Evolutionary conservation across 108 stramenopile species (phyloP).

Genomic region (Stephanodiscus triporus): DNA sequence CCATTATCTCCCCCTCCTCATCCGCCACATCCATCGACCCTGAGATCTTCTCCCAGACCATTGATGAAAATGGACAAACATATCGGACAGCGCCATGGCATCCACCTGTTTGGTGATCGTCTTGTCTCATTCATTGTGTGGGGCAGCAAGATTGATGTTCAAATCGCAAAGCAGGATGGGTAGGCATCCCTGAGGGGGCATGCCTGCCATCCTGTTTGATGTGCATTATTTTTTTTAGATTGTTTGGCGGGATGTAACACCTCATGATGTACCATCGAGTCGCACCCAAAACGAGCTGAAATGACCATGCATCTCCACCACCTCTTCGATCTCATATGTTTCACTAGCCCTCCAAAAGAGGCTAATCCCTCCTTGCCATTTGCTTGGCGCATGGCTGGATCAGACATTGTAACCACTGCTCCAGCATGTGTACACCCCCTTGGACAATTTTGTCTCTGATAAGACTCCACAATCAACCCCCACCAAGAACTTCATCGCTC

Average conservation of each 20-base stretch:
- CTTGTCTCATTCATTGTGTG: not conserved
- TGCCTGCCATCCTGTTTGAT: not conserved
- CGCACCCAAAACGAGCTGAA: not conserved
- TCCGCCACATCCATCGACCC: constrained; percentile 1
- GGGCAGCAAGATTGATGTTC: not conserved
- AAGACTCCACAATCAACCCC: constrained; percentile 10
- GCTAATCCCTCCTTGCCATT: constrained; percentile 12
- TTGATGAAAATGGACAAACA: not conserved
- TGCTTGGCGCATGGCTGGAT: not conserved
- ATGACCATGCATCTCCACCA: not conserved
- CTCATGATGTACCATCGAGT: too few species aligned
- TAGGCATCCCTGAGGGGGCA: not conserved
- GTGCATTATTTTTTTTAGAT: not conserved
- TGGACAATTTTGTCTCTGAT: not conserved
- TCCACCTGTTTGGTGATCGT: not conserved
- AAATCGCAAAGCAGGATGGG: not conserved
- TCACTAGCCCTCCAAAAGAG: constrained; percentile 10
- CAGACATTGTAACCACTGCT: too few species aligned
- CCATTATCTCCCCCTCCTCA: too few species aligned
- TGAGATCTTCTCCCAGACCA: not conserved
- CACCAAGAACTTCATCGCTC: too few species aligned
- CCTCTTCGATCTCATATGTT: constrained; percentile 3
- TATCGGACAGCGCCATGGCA: not conserved
- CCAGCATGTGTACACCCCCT: not conserved
- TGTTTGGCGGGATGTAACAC: not conserved